phyloP scores from a whole-genome alignment of 139 green algal genomes.

The Limnomonas spitsbergensis region DNA sequence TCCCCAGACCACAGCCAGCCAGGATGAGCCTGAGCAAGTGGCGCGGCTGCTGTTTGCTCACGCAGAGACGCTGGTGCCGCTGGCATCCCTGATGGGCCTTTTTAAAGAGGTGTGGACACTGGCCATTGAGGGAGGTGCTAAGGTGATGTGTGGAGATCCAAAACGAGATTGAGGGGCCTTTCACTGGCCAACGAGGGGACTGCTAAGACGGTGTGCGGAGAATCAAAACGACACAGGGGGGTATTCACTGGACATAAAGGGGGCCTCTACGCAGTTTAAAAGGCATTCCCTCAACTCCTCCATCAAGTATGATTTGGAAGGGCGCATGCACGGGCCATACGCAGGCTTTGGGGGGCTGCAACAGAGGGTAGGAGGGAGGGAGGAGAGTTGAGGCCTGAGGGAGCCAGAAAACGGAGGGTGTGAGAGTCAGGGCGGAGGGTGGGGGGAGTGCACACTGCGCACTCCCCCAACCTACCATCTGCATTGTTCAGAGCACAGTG shows the following conservation, averaged over 20 bases:
- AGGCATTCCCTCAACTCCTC: neutral
- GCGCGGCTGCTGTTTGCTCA: slow-evolving; percentile 49
- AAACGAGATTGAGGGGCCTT: too few relatives aligned
- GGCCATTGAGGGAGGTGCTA: too few relatives aligned
- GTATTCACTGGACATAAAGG: neutral
- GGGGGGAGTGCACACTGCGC: too few relatives aligned
- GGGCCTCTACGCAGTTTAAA: neutral
- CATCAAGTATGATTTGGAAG: too few relatives aligned
- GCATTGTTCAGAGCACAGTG: too few relatives aligned
- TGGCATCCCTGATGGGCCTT: slow-evolving; percentile 46
- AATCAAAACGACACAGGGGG: neutral
- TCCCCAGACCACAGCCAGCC: neutral
- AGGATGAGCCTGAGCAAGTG: neutral
- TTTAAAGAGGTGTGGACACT: slow-evolving; percentile 34
- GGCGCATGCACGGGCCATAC: too few relatives aligned
- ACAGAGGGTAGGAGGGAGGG: too few relatives aligned
- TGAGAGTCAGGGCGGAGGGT: too few relatives aligned
- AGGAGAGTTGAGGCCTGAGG: too few relatives aligned
- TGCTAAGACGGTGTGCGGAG: neutral
- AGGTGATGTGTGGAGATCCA: neutral
- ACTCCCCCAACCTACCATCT: too few relatives aligned
- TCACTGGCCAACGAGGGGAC: neutral
- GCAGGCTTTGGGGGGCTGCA: too few relatives aligned
- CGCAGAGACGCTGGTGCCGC: slow-evolving; percentile 51
- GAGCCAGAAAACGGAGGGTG: too few relatives aligned